Base-by-base conservation (phyloP, 352 stramenopile genomes). In the Pseudoperonospora humuli region DNA sequence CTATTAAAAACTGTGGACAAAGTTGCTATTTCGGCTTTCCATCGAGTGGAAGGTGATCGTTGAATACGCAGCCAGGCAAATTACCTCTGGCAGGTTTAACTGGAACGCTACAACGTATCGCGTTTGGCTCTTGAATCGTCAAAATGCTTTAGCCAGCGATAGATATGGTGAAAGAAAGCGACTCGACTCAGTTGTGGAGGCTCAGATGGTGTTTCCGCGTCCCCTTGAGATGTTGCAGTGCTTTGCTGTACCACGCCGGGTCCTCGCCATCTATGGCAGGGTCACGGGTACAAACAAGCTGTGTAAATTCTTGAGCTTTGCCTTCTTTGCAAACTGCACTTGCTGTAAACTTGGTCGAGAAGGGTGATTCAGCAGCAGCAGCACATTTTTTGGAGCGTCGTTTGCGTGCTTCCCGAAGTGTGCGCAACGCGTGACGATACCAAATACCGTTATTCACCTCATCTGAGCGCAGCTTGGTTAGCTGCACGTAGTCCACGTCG, bases 341-440 rank as follows among this genome's bases (percentile, higher is more conserved):
- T n/a, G 23, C 9, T 18, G 31, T 31, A 26, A 40, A 26, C 7
- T 19, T 17, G 24, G 13, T 6, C 31, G 27, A 6, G 15, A n/a
- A 10, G 27, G 21, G 14, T 5, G 20, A 11, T 33, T 39, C 23
- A 25, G 15, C 21, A 13, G 32, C 17, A 6, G 15, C 29, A 43
- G 10, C 39, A 61, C 38, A 20, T 28, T 27, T 14, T 26, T 11
- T 59, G 1, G 11, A 32, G 11, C 26, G 26, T 32, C 7, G 54
- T 40, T 77, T 31, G 6, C 66, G 72, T 20, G 72, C 54, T 28
- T 57, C 45, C 21, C 63, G 58, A 1, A 85, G 53, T n/a, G 45
- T 50, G 6, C 48, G 60, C 10, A 87, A 47, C 13, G 70, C 60
- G 3, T 52, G 39, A 17, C 50, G 52, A 33, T 72, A 60, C 61